A percentile compares a stretch with the other conserved stretches of the same genome.
Conservation (phyloP, 2,329 filamentous ascomycete species). For the Teratosphaeria epicoccoides region DNA sequence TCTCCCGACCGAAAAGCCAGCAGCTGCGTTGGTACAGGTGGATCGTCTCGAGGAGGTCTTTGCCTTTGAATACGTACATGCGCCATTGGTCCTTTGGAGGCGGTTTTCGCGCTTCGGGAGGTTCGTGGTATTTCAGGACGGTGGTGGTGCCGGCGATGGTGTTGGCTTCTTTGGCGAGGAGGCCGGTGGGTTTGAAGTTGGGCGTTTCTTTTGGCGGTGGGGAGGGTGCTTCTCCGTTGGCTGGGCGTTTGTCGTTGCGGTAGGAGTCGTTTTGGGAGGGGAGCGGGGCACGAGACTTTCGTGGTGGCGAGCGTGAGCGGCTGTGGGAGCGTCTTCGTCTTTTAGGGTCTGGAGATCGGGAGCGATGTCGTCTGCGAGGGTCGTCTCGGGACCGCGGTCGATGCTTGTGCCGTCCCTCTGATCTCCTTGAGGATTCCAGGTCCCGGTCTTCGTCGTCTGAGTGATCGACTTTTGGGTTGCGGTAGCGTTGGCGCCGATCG, state of each 20-base stretch:
- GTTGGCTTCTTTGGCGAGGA: conserved; percentile 82
- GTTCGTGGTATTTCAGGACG: conserved; percentile 91
- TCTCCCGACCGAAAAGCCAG: conserved; percentile 81
- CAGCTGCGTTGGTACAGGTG: conserved; percentile 67
- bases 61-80: conserved; percentile 79
- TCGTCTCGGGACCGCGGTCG: conserved; percentile 16
- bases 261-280: conserved; percentile 39
- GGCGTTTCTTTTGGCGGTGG: conserved; percentile 65
- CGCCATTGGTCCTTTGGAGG: conserved; percentile 71
- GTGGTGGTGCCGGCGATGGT: conserved; percentile 64
- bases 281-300: conserved; percentile 32
- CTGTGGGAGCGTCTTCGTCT: conserved; percentile 23
- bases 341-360: conserved; percentile 23
- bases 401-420: conserved; percentile 6
- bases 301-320: conserved; percentile 30
- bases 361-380: conserved; percentile 13
- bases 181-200: conserved; percentile 71
- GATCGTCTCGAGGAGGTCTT: conserved; percentile 70
- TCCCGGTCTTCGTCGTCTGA: neutral
- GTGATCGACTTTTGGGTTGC: neutral
- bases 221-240: neutral
- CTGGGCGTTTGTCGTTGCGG: conserved; percentile 18
- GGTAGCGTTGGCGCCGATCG: neutral
- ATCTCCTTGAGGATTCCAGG: neutral
- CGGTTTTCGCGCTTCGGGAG: conserved; percentile 81